phyloP scores from a whole-genome alignment of 2,329 filamentous ascomycete species.

The Microdochium trichocladiopsis region DNA sequence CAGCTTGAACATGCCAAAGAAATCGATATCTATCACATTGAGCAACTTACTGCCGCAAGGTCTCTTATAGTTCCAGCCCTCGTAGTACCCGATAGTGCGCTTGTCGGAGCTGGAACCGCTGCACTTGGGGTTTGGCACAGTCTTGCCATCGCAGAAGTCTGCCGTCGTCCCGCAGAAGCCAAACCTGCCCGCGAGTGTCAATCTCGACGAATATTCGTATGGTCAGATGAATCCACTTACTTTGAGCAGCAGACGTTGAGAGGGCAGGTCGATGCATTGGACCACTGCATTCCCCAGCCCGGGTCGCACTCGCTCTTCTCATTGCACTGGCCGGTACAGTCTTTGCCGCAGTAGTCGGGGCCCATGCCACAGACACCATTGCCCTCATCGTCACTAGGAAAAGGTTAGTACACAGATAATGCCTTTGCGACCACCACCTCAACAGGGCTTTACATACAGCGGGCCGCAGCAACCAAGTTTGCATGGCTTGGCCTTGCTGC shows the following conservation, averaged over 20 bases:
- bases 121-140: slow-evolving; percentile 3
- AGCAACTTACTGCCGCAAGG: background rate
- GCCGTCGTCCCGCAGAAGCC: slow-evolving; percentile 24
- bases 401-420: too few relatives aligned
- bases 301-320: slow-evolving; percentile 20
- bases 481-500: slow-evolving; percentile 7
- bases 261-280: slow-evolving; percentile 17
- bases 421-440: background rate
- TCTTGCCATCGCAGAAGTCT: slow-evolving; percentile 14
- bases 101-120: background rate
- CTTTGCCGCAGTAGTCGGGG: slow-evolving; percentile 15
- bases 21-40: too few relatives aligned
- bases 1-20: too few relatives aligned
- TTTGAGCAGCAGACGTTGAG: slow-evolving; percentile 28
- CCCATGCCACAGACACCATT: slow-evolving; percentile 10
- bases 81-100: slow-evolving; percentile 1
- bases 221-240: background rate
- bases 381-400: slow-evolving; percentile 3
- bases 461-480: slow-evolving; percentile 11
- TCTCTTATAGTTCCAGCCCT: background rate
- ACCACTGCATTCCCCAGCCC: slow-evolving; percentile 19
- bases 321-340: slow-evolving; percentile 15
- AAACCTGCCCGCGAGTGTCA: too few relatives aligned
- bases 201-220: background rate
- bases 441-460: slow-evolving; percentile 5